Evolutionary conservation across 768 basidiomycete genomes (phyloP), one percentile per base, ranked within the genome.

Genomic region (Boletus subcaerulescens): DNA sequence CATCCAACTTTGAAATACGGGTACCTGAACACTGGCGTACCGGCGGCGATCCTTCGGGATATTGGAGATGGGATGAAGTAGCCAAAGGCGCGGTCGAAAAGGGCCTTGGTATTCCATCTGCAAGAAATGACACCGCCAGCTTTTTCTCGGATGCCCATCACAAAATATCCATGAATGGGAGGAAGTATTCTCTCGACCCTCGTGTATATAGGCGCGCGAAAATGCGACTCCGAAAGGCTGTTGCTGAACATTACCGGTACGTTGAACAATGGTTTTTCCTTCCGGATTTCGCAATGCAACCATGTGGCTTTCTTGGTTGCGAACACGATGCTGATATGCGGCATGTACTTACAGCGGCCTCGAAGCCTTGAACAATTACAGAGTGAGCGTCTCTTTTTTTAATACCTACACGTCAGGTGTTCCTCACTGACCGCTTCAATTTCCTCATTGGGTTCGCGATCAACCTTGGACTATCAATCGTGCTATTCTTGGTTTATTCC

Each of bases 361-460:
- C 20, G 93, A 96, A 66, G 73, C 87, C 48, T 76, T 99, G 56
- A 90, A 92, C 62, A 92, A 91, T 65, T 99, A 96, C 69, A 80
- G 93, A 32, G 93, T 93, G 45, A 48, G 57, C n/a, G 2, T 32
- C 15, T 46, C 31, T 31, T 33, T 6, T 35, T 35, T 35, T 24
- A n/a, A n/a, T 14, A 14, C 33, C 33, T 29, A 9, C 29, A 9
- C 29, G 13, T 14, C 29, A 24, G 60, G 44, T 24, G 5, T 29
- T 7, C 15, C 45, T 24, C 29, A 20, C 38, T 32, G 35, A 38
- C 33, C 14, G 5, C 29, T 35, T 13, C 4, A 5, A 35, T 35
- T 29, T 35, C 33, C 6, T 35, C 14, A 7, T 11, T 14, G 33
- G 33, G 14, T 42, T 18, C 36, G 14, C n/a, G 10, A 33, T 46